These are phyloP conservation scores for Aspergillus fijiensis DNA, from an alignment of 2,329 filamentous ascomycete species.

Conservation along the genomic window DNA sequence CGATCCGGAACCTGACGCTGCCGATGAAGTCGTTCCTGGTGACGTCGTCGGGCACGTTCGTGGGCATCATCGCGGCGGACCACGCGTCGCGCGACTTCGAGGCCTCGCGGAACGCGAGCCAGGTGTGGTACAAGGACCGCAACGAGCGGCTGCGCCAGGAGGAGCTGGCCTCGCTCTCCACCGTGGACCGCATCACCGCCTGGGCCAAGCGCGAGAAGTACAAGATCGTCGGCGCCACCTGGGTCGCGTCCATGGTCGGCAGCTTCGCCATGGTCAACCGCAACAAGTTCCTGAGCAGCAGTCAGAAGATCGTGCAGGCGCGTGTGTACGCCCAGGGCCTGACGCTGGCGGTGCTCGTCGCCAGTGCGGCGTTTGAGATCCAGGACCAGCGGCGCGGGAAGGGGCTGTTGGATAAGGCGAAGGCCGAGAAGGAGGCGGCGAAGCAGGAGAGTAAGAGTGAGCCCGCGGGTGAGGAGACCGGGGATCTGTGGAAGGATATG, in stretches of 20 bases:
- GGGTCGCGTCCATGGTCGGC: slow-evolving; percentile 76
- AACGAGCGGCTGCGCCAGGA: slow-evolving; percentile 58
- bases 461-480: slow-evolving; percentile 64
- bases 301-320: slow-evolving; percentile 90
- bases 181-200: slow-evolving; percentile 61
- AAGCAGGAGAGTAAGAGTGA: slow-evolving; percentile 8
- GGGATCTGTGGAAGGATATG: slow-evolving; percentile 81
- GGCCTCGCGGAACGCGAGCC: slow-evolving; percentile 64
- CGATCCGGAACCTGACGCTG: slow-evolving; percentile 77
- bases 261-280: slow-evolving; percentile 74
- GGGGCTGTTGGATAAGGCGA: slow-evolving; percentile 52
- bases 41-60: slow-evolving; percentile 77
- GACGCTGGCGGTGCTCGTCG: slow-evolving; percentile 79
- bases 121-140: slow-evolving; percentile 63
- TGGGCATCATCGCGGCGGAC: slow-evolving; percentile 85
- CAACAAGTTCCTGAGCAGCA: slow-evolving; percentile 64
- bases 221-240: slow-evolving; percentile 76
- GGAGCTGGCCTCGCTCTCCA: slow-evolving; percentile 56
- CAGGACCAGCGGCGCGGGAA: slow-evolving; percentile 68
- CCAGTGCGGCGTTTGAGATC: slow-evolving; percentile 79
- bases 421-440: slow-evolving; percentile 77
- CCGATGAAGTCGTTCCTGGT: slow-evolving; percentile 91
- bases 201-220: slow-evolving; percentile 83
- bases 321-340: slow-evolving; percentile 91
- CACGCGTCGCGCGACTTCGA: slow-evolving; percentile 70